phyloP scores from a whole-genome alignment of 768 basidiomycete species.

The Russula sp. region DNA sequence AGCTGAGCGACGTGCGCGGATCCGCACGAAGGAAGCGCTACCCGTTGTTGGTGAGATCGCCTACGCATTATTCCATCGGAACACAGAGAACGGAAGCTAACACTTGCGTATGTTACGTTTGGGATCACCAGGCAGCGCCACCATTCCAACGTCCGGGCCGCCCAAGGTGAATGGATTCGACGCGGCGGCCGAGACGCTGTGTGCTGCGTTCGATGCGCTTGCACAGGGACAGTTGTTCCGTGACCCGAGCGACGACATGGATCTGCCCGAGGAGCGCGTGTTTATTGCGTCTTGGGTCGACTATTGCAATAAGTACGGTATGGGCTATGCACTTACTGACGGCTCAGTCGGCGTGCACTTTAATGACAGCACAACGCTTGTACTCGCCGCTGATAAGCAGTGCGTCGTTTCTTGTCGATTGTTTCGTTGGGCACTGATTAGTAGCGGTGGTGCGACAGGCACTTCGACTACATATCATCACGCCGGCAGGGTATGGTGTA shows the following conservation, averaged over 20 bases:
- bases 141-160: conserved; percentile 25
- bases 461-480: conserved; percentile 83
- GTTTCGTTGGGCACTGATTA: conserved; percentile 2
- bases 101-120: not conserved
- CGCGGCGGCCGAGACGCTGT: conserved; percentile 47
- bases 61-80: too few relatives aligned
- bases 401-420: conserved; percentile 36
- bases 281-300: conserved; percentile 99
- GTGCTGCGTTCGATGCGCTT: conserved; percentile 63
- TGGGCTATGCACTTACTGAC: conserved; percentile 96
- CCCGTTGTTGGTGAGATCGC: not conserved
- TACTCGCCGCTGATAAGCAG: conserved; percentile 84
- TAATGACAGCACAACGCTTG: conserved; percentile 87
- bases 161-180: conserved; percentile 57
- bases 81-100: not conserved
- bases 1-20: conserved; percentile 7
- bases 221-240: conserved; percentile 58
- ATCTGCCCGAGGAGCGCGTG: conserved; percentile 60
- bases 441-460: conserved; percentile 38
- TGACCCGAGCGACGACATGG: conserved; percentile 50
- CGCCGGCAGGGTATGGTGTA: conserved; percentile 60
- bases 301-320: conserved; percentile 99
- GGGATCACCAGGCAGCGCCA: conserved; percentile 24
- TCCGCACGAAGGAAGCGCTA: conserved; percentile 10
- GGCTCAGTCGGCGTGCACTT: conserved; percentile 94